Base-by-base conservation (phyloP, 2,329 filamentous ascomycete genomes). In the Arthrinium phaeospermum region DNA sequence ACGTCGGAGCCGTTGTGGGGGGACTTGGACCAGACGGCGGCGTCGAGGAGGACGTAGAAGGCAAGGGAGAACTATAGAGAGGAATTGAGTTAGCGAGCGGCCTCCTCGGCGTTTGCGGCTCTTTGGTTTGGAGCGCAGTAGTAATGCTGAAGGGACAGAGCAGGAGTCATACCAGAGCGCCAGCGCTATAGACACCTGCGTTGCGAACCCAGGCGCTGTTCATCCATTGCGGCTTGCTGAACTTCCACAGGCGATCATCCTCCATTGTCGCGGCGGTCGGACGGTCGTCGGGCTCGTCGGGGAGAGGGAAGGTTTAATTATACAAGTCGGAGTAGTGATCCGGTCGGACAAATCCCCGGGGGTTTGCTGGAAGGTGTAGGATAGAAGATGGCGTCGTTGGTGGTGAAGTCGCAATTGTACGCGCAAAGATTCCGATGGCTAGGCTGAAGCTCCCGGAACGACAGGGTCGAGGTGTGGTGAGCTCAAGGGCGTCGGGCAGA, bases 11-110 rank as follows among this genome's bases (percentile, higher is more conserved):
- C 87, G 83, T 92, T 92, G 75, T 83, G 84, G 73, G 84, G 71
- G 16, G 88, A 90, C 78, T 91, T 89, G 76, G 90, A 92, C 89
- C 90, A 92, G 69, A 92, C 89, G 74, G 91, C 89, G 6, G 89
- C 86, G 81, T 92, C 91, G 81, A 92, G 89, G 82, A 92, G 88
- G 79, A 90, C 85, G 85, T 91, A 92, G 83, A 92, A 92, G 74
- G 90, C 90, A 79, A 92, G 83, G 68, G 90, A 91, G 86, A 91
- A 92, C 90, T 91, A 41, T 10, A 77, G 71, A 8, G 16, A n/a
- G 6, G 10, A 34, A 10, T 22, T 12, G 41, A 24, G 3, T 27
- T 8, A 37, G 6, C 13, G 14, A 34, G 27, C 4, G 44, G 70
- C 75, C 74, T 74, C 74, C 70, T 69, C 37, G 27, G n/a, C 24